These are phyloP conservation scores for Saccharomyces mikatae DNA, from an alignment of 805 yeast genomes.

Conservation along the genomic window DNA sequence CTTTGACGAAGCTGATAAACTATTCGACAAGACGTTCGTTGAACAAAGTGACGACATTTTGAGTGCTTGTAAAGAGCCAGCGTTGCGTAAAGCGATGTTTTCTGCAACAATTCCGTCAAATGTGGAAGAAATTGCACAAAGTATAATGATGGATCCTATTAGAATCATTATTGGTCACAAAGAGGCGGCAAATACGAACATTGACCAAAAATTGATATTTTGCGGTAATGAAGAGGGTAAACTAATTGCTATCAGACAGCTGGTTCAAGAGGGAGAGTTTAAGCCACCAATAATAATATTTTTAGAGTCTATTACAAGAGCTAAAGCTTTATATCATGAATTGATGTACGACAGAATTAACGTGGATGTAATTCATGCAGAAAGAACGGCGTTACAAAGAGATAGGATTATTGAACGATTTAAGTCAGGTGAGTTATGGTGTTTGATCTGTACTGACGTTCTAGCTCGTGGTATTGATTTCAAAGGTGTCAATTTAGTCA, in stretches of 20 bases:
- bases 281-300: slow-evolving; percentile 90
- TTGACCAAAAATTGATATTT: slow-evolving; percentile 74
- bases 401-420: slow-evolving; percentile 76
- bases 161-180: slow-evolving; percentile 87
- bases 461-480: slow-evolving; percentile 95
- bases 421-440: slow-evolving; percentile 90
- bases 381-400: slow-evolving; percentile 82
- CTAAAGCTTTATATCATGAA: slow-evolving; percentile 92
- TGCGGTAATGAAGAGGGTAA: slow-evolving; percentile 97
- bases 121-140: slow-evolving; percentile 79
- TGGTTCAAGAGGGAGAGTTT: slow-evolving; percentile 76
- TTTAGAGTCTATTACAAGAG: slow-evolving; percentile 84
- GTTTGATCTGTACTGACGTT: slow-evolving; percentile 92
- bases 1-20: slow-evolving; percentile 92
- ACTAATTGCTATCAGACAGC: slow-evolving; percentile 79
- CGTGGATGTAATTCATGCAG: slow-evolving; percentile 94
- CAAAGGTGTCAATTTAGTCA: slow-evolving; percentile 88
- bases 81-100: slow-evolving; percentile 64
- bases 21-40: slow-evolving; percentile 79
- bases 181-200: slow-evolving; percentile 80
- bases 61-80: slow-evolving; percentile 34
- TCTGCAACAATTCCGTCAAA: slow-evolving; percentile 94
- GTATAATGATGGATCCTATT: slow-evolving; percentile 77
- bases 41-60: slow-evolving; percentile 86
- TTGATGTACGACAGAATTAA: slow-evolving; percentile 82